Conservation (phyloP, 1,139 yeast genomes). For the Lodderomyces orthopsilosis region DNA sequence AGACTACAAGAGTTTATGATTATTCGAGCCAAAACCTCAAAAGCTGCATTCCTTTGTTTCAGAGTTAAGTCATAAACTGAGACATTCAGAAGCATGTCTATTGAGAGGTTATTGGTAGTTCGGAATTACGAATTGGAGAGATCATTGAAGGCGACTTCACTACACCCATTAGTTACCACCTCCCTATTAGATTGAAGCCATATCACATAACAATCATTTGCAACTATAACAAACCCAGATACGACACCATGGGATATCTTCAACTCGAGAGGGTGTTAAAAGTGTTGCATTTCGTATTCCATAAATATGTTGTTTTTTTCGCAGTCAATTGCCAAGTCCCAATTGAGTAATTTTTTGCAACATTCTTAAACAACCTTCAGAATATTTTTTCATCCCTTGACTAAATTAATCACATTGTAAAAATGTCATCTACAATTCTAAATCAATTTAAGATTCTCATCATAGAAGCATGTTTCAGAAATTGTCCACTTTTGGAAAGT, state of each 20-base stretch:
- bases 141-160: too few relatives aligned
- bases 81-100: not conserved
- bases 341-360: slow-evolving; percentile 5
- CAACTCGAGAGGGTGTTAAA: too few relatives aligned
- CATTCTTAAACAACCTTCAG: not conserved
- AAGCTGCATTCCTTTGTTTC: not conserved
- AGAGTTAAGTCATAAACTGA: not conserved
- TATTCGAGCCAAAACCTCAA: not conserved
- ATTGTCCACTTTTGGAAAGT: not conserved
- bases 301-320: slow-evolving; percentile 1
- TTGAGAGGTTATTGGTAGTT: too few relatives aligned
- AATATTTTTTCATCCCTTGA: not conserved
- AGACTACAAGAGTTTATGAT: not conserved
- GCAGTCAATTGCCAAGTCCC: slow-evolving; percentile 9
- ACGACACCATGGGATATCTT: too few relatives aligned
- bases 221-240: too few relatives aligned
- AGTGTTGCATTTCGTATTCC: not conserved
- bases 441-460: not conserved
- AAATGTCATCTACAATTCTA: too few relatives aligned
- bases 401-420: too few relatives aligned
- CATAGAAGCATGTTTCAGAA: not conserved
- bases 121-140: too few relatives aligned
- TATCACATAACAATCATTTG: too few relatives aligned
- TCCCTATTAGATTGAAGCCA: too few relatives aligned
- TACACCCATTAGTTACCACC: too few relatives aligned